phyloP scores from a whole-genome alignment of 176 grass and related monocot genomes.

The Cenchrus fungigraminus region DNA sequence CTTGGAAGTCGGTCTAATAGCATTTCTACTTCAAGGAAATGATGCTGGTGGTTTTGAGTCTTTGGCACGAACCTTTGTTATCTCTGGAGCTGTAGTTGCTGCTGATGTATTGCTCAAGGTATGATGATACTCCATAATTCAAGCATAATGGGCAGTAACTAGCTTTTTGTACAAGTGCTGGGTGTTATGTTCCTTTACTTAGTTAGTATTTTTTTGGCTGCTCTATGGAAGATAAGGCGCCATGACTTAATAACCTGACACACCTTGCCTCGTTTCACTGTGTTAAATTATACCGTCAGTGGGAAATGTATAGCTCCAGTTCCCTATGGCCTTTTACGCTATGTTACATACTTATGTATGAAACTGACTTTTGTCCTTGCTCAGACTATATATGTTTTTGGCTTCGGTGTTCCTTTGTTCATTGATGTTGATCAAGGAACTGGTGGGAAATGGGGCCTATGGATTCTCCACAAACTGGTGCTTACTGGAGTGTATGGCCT shows the following conservation, averaged over 20 bases:
- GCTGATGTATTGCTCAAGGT: constrained; percentile 97
- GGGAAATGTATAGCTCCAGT: neutral
- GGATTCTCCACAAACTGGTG: constrained; percentile 85
- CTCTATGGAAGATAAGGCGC: neutral
- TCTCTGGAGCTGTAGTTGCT: constrained; percentile 85
- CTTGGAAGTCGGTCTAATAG: constrained; percentile 90
- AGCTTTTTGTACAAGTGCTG: neutral
- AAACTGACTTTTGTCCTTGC: constrained; percentile 32
- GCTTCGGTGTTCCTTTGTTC: constrained; percentile 83
- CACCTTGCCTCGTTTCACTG: constrained; percentile 16
- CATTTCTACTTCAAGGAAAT: constrained; percentile 99
- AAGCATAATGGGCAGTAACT: neutral
- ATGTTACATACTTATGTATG: constrained; percentile 21
- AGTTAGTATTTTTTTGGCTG: neutral
- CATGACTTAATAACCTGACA: neutral
- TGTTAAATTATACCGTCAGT: constrained; percentile 18
- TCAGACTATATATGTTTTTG: constrained; percentile 94
- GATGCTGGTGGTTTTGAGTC: constrained; percentile 80
- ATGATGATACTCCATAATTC: constrained; percentile 24
- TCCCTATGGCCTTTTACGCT: neutral
- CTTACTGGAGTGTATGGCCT: constrained; percentile 86
- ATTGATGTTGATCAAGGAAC: constrained; percentile 68
- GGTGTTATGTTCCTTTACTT: constrained; percentile 1
- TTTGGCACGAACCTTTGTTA: constrained; percentile 85
- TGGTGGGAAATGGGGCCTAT: constrained; percentile 91